Evolutionary conservation across 1,284 basidiomycete genomes (phyloP).

Genomic region (Moniliella sp.): DNA sequence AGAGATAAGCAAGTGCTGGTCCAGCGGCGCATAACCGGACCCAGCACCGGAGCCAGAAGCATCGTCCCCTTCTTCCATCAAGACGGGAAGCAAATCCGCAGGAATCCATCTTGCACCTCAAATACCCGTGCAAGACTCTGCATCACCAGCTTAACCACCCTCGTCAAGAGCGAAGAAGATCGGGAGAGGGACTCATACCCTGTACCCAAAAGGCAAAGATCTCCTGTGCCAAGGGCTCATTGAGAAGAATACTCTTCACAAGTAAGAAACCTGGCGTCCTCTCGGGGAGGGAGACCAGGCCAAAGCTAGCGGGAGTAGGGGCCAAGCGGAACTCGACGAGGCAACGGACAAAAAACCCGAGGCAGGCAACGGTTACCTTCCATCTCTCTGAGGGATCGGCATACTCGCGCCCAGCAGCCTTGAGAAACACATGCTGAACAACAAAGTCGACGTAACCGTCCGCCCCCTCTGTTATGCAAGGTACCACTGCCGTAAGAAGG

Average conservation of each 20-base stretch:
- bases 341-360: constrained; percentile 76
- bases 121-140: constrained; percentile 62
- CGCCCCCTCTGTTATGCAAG: not conserved
- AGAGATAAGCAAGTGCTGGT: constrained; percentile 45
- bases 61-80: constrained; percentile 25
- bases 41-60: constrained; percentile 10
- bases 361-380: constrained; percentile 61
- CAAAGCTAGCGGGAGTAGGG: too few relatives aligned
- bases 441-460: constrained; percentile 54
- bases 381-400: constrained; percentile 55
- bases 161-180: constrained; percentile 15
- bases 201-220: constrained; percentile 48
- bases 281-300: too few relatives aligned
- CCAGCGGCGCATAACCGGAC: constrained; percentile 53
- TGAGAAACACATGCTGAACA: constrained; percentile 60
- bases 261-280: constrained; percentile 75
- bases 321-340: too few relatives aligned
- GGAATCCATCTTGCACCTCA: constrained; percentile 66
- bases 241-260: constrained; percentile 55
- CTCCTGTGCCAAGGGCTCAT: constrained; percentile 48
- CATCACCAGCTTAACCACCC: constrained; percentile 56
- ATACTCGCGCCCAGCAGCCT: constrained; percentile 46
- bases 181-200: constrained; percentile 38
- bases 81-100: constrained; percentile 60
- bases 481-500: constrained; percentile 50